These are phyloP conservation scores for Alternaria infectoria DNA, from an alignment of 2,329 filamentous ascomycete genomes.

Conservation along the genomic window DNA sequence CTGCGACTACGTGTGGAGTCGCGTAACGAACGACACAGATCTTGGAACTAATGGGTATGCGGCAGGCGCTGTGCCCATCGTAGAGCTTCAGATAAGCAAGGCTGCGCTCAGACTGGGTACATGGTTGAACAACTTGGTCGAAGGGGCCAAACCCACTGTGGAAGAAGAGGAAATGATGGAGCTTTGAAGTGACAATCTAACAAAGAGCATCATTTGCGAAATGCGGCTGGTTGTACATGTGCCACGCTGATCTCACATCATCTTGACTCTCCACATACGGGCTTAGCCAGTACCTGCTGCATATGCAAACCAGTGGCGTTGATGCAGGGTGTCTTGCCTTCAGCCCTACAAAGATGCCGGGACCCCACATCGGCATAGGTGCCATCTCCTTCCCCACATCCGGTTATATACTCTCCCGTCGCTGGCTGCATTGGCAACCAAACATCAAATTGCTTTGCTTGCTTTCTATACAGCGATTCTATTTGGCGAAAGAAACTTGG, in stretches of 20 bases:
- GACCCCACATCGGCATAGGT: constrained; percentile 34
- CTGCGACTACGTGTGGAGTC: constrained; percentile 49
- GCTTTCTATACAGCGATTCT: background rate
- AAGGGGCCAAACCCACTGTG: constrained; percentile 1
- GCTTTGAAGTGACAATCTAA: constrained; percentile 11
- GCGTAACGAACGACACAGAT: constrained; percentile 40
- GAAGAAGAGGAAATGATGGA: constrained; percentile 25
- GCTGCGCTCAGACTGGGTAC: constrained; percentile 48
- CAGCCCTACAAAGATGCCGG: constrained; percentile 16
- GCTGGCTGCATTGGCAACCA: background rate
- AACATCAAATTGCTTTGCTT: background rate
- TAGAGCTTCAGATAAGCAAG: constrained; percentile 52
- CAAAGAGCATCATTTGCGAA: background rate
- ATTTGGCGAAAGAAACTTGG: background rate
- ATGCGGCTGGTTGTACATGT: background rate
- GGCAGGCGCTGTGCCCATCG: constrained; percentile 46
- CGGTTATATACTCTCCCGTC: constrained; percentile 11
- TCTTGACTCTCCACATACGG: background rate
- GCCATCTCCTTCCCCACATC: constrained; percentile 28
- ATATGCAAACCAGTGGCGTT: background rate
- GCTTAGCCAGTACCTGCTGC: background rate
- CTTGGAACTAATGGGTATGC: constrained; percentile 48
- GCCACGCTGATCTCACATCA: background rate
- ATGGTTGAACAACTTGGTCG: constrained; percentile 49
- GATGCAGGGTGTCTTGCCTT: background rate